phyloP scores from a whole-genome alignment of 106 monocot species.

The Apostasia ramifera region DNA sequence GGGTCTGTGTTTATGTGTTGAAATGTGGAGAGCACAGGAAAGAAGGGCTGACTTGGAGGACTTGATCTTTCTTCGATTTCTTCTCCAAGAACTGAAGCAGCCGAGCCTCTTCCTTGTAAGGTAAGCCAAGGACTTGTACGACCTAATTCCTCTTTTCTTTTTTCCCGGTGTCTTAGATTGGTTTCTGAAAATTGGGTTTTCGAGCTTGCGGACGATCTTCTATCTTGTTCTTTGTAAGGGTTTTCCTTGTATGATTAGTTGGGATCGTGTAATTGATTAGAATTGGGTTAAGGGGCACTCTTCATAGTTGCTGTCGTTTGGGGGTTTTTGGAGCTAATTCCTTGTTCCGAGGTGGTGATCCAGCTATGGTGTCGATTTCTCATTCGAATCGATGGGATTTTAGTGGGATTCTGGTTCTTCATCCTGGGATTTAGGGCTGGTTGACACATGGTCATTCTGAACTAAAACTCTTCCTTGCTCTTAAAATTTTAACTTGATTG shows the following conservation, averaged over 20 bases:
- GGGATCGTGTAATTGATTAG: background rate
- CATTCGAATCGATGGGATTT: background rate
- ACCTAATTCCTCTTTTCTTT: background rate
- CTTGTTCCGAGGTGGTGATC: background rate
- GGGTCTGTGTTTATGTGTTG: background rate
- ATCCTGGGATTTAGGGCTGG: background rate
- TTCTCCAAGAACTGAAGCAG: background rate
- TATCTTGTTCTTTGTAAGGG: background rate
- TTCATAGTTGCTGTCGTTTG: background rate
- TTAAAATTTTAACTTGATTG: background rate
- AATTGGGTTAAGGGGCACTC: background rate
- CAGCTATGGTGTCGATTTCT: background rate
- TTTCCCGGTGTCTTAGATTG: background rate
- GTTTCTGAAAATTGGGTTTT: background rate
- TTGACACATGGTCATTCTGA: background rate
- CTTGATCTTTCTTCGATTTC: background rate
- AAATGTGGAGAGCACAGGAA: slow-evolving; percentile 8
- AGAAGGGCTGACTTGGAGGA: background rate
- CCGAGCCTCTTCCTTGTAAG: background rate
- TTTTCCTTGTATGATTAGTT: background rate
- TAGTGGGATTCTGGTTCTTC: background rate
- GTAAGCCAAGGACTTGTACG: slow-evolving; percentile 1
- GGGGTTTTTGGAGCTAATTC: too few species aligned
- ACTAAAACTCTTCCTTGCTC: background rate
- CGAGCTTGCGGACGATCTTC: too few species aligned